phyloP scores from a whole-genome alignment of 495 filamentous ascomycete genomes.

The Aspergillus conjunctus region DNA sequence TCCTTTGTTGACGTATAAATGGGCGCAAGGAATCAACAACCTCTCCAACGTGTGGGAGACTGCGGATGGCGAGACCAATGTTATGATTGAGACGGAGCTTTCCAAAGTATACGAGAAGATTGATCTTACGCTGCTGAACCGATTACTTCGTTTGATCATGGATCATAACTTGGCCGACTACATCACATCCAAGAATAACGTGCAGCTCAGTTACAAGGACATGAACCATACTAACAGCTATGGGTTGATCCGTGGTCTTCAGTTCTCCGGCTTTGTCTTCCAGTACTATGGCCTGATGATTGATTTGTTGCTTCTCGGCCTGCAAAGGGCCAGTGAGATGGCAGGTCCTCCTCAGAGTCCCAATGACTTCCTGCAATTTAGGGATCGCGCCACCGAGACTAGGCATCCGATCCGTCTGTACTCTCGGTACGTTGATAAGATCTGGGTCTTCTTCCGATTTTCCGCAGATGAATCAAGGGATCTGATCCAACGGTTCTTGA shows the following conservation, averaged over 20 bases:
- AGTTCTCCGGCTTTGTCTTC: conserved; percentile 98
- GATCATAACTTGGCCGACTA: conserved; percentile 99
- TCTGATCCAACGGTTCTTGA: conserved; percentile 96
- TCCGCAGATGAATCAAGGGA: conserved; percentile 91
- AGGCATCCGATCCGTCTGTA: conserved; percentile 95
- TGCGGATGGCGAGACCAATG: conserved; percentile 93
- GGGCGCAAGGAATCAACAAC: conserved; percentile 99
- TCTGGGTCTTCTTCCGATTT: conserved; percentile 98
- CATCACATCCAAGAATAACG: conserved; percentile 99
- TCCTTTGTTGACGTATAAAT: conserved; percentile 96
- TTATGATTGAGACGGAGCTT: conserved; percentile 97
- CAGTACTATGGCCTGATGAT: conserved; percentile 98
- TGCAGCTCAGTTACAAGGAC: conserved; percentile 98
- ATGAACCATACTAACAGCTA: conserved; percentile 99
- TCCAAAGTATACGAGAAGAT: conserved; percentile 99
- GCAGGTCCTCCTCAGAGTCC: conserved; percentile 94
- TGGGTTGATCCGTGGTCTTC: conserved; percentile 94
- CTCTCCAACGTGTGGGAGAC: conserved; percentile 97
- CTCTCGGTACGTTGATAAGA: conserved; percentile 95
- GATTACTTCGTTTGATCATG: conserved; percentile 94
- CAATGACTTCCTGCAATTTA: conserved; percentile 98
- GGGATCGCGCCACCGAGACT: conserved; percentile 85
- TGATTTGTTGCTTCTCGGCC: conserved; percentile 87
- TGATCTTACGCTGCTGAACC: conserved; percentile 93
- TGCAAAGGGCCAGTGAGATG: conserved; percentile 95